A percentile compares a stretch with the other conserved stretches of the same genome.
phyloP scores from a whole-genome alignment of 768 basidiomycete genomes.

The Agrocybe pediades region DNA sequence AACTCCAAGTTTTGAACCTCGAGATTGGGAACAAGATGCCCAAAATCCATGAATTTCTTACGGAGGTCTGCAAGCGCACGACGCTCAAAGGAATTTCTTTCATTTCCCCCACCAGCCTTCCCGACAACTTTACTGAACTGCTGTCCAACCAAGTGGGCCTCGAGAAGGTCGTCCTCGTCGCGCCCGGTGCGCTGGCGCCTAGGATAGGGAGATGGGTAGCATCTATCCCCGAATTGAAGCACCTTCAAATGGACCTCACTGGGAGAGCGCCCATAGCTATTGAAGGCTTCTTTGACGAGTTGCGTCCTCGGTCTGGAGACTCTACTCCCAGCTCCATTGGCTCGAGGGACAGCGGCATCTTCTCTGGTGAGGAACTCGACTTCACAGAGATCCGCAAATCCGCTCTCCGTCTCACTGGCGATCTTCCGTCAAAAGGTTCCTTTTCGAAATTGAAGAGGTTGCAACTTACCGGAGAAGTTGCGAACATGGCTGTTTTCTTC shows the following conservation, averaged over 20 bases:
- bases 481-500: conserved; percentile 72
- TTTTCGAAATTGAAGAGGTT: conserved; percentile 62
- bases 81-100: conserved; percentile 71
- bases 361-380: conserved; percentile 77
- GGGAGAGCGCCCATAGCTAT: conserved; percentile 67
- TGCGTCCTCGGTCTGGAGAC: conserved; percentile 64
- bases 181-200: conserved; percentile 74
- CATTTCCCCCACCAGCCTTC: conserved; percentile 67
- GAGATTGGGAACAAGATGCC: conserved; percentile 61
- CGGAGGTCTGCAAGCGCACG: conserved; percentile 62
- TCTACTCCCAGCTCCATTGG: conserved; percentile 68
- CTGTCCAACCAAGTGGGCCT: conserved; percentile 58
- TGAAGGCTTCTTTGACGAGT: conserved; percentile 80
- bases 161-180: conserved; percentile 65
- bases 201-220: conserved; percentile 76
- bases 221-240: conserved; percentile 59
- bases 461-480: conserved; percentile 69
- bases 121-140: conserved; percentile 70
- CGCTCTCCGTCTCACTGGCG: conserved; percentile 62
- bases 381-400: conserved; percentile 77
- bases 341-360: conserved; percentile 76
- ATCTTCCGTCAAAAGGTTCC: conserved; percentile 53
- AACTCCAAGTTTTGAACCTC: conserved; percentile 58
- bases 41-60: conserved; percentile 63
- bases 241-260: conserved; percentile 71